Evolutionary conservation across 441 rosid genomes (phyloP).

Genomic region (Pelargonium citronellum): DNA sequence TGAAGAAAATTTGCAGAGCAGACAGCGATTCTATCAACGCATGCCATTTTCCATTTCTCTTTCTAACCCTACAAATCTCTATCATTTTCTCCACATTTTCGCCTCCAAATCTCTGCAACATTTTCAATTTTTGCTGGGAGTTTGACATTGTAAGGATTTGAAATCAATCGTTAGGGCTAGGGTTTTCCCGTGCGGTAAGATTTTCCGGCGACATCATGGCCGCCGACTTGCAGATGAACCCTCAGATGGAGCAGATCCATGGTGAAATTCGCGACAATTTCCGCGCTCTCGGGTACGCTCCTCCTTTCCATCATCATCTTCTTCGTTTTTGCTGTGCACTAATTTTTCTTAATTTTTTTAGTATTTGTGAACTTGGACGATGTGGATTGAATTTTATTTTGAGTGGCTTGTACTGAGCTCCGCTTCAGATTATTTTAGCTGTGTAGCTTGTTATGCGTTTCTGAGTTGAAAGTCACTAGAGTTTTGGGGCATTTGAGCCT

Average conservation of each 20-base stretch:
- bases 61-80: too few relatives aligned
- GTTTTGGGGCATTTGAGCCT: not conserved
- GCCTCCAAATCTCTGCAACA: too few relatives aligned
- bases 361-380: too few relatives aligned
- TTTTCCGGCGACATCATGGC: too few relatives aligned
- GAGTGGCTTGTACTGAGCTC: too few relatives aligned
- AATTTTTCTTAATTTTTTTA: too few relatives aligned
- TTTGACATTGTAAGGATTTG: too few relatives aligned
- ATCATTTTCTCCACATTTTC: too few relatives aligned
- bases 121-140: conserved; percentile 13
- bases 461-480: not conserved
- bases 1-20: conserved; percentile 4
- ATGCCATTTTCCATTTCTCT: too few relatives aligned
- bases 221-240: conserved; percentile 55
- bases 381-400: too few relatives aligned
- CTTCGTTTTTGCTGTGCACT: not conserved
- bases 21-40: conserved; percentile 30
- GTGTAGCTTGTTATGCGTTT: not conserved
- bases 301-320: not conserved
- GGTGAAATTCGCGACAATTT: conserved; percentile 85
- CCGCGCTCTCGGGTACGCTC: conserved; percentile 79
- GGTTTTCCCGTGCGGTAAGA: conserved; percentile 24
- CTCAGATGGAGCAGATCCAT: conserved; percentile 95
- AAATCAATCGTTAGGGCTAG: conserved; percentile 13
- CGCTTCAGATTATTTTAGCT: not conserved